Evolutionary conservation across 2,329 filamentous ascomycete genomes (phyloP).

Genomic region (Fusarium pseudoanthophilum): DNA sequence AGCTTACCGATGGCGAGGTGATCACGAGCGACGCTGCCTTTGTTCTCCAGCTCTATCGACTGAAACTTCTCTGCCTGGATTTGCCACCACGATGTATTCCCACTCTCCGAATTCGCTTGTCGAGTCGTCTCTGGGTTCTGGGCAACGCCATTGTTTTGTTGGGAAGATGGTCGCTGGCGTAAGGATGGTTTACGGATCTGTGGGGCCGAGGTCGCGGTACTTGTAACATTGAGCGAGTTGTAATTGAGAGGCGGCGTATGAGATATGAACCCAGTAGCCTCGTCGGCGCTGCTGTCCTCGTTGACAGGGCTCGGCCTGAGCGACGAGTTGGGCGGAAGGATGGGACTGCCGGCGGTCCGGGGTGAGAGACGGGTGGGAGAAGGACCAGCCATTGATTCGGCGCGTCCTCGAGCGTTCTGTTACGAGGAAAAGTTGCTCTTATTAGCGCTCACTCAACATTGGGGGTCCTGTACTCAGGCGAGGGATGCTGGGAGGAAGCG

Average conservation of each 20-base stretch:
- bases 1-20: conserved; percentile 78
- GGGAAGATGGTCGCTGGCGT: conserved; percentile 17
- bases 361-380: conserved; percentile 24
- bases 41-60: conserved; percentile 83
- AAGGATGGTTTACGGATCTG: conserved; percentile 28
- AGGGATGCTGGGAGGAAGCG: neutral
- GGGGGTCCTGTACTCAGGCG: neutral
- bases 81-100: conserved; percentile 61
- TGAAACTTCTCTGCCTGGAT: conserved; percentile 59
- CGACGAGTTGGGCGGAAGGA: conserved; percentile 28
- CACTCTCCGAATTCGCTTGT: conserved; percentile 36
- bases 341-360: conserved; percentile 33
- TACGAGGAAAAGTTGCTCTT: neutral
- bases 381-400: conserved; percentile 52
- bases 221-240: conserved; percentile 50
- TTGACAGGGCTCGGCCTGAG: conserved; percentile 27
- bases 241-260: conserved; percentile 53
- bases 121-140: conserved; percentile 19
- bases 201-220: conserved; percentile 19
- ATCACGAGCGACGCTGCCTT: conserved; percentile 84
- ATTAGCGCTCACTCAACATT: conserved; percentile 19
- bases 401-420: conserved; percentile 57
- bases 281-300: conserved; percentile 49
- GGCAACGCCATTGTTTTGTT: conserved; percentile 7
- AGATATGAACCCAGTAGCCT: conserved; percentile 55